These are phyloP conservation scores for Colletotrichum liriopes DNA, from an alignment of 2,329 filamentous ascomycete species.

Conservation along the genomic window DNA sequence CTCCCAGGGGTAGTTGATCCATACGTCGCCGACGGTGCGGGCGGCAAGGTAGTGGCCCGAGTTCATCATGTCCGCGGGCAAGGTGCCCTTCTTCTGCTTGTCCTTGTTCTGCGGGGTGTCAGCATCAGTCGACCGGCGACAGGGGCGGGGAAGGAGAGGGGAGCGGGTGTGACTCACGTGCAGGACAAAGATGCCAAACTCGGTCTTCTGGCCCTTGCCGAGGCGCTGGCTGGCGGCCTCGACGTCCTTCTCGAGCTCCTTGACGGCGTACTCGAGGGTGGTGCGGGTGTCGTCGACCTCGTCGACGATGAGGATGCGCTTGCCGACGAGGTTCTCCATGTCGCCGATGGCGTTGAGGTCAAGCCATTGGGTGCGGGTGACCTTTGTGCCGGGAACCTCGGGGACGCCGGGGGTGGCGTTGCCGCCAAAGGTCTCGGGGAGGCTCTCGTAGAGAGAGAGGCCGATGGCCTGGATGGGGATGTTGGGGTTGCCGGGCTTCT, in stretches of 20 bases:
- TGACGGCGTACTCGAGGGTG: constrained; percentile 93
- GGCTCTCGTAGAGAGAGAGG: constrained; percentile 94
- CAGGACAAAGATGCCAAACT: constrained; percentile 95
- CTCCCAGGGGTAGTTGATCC: constrained; percentile 99
- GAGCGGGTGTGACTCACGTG: constrained; percentile 73
- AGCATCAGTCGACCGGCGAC: constrained; percentile 22
- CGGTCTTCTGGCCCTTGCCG: constrained; percentile 76
- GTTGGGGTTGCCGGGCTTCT: constrained; percentile 87
- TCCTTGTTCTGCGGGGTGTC: constrained; percentile 85
- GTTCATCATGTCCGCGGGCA: constrained; percentile 84
- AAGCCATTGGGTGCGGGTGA: constrained; percentile 98
- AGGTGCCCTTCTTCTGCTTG: constrained; percentile 91
- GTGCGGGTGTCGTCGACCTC: constrained; percentile 97
- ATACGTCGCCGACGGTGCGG: constrained; percentile 90
- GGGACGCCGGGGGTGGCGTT: constrained; percentile 65
- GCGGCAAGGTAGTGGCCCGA: constrained; percentile 86
- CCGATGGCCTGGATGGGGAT: constrained; percentile 99
- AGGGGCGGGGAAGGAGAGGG: not conserved
- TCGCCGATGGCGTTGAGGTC: constrained; percentile 86
- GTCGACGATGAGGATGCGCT: constrained; percentile 92
- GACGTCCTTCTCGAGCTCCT: constrained; percentile 95
- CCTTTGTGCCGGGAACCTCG: constrained; percentile 90
- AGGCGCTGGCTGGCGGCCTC: constrained; percentile 82
- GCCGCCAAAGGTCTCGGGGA: constrained; percentile 71
- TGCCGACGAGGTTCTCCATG: constrained; percentile 91